Evolutionary conservation across 768 basidiomycete genomes (phyloP), one percentile per base, ranked within the genome.

Genomic region (Naganishia friedmannii): DNA sequence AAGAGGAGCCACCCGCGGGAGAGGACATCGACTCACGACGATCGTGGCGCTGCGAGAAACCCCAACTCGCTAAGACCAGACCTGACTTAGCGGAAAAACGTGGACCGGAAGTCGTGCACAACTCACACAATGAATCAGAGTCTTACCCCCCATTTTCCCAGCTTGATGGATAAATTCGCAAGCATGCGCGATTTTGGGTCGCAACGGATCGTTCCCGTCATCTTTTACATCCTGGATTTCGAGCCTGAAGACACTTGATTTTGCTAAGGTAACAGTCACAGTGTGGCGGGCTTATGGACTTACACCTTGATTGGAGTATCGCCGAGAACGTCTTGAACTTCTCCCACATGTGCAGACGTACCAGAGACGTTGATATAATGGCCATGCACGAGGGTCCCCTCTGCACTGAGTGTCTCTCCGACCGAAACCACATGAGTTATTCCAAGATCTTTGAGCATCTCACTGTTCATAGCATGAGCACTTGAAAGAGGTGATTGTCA

Each of bases 351-450:
- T 26, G 21, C 65, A 7, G 65, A 46, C 46, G 63, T 53, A 26
- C 58, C 56, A 9, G 39, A 54, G 26, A 54, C 55, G 29, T 51
- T 54, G 45, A 69, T 53, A 34, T 70, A 70, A 29, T 70, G 69
- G n/a, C 69, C 63, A 28, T 70, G 69, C 2, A 70, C 65, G 60
- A 70, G 21, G 1, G 42, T 19, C 1, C 51, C 60, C 51, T 70
- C 69, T 3, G 90, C 84, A 28, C 96, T 86, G 13, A 94, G 91
- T 71, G 92, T 93, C 83, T 97, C 95, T 58, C 95, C 95, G 2
- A 97, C 93, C 10, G 91, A 93, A 32, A 98, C 93, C 72, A 98
- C 93, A 78, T 98, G 94, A 2, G 93, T 95, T 76, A 98, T 94
- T 29, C 93, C 93, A 19, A 98, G 86, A 3, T 92, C 92, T 75